phyloP scores from a whole-genome alignment of 345 rosid species.

The Mangifera indica region DNA sequence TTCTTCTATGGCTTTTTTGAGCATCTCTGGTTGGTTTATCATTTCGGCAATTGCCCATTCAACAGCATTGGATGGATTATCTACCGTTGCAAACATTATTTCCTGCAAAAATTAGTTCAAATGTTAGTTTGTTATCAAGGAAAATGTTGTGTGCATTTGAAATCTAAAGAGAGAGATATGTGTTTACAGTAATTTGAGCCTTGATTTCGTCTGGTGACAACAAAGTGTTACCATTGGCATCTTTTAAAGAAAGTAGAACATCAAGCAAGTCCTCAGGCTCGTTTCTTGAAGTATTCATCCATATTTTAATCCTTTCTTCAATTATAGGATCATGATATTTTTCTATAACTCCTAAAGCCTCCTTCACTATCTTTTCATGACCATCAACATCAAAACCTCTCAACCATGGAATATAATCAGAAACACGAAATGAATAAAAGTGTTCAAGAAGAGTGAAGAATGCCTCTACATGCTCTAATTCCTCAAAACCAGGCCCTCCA shows the following conservation, averaged over 20 bases:
- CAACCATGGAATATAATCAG: slow-evolving; percentile 48
- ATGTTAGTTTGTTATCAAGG: not conserved
- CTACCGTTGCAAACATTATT: slow-evolving; percentile 47
- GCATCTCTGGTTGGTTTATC: slow-evolving; percentile 44
- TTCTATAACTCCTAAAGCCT: slow-evolving; percentile 20
- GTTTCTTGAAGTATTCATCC: slow-evolving; percentile 27
- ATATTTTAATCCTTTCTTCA: slow-evolving; percentile 43
- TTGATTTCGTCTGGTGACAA: slow-evolving; percentile 49
- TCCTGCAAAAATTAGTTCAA: slow-evolving; percentile 28
- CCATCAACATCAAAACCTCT: slow-evolving; percentile 39
- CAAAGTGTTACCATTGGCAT: slow-evolving; percentile 30
- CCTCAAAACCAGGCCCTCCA: slow-evolving; percentile 42
- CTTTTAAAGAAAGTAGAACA: slow-evolving; percentile 30
- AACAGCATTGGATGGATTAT: slow-evolving; percentile 54
- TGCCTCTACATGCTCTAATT: slow-evolving; percentile 47
- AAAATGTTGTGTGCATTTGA: no score
- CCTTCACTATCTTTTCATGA: slow-evolving; percentile 37
- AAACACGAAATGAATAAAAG: slow-evolving; percentile 42
- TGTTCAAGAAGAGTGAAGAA: slow-evolving; percentile 34
- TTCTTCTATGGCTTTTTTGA: slow-evolving; percentile 43
- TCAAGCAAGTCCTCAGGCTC: slow-evolving; percentile 48
- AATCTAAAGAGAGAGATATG: not conserved
- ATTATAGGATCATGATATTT: slow-evolving; percentile 54
- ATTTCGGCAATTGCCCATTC: slow-evolving; percentile 64
- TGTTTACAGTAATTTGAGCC: slow-evolving; percentile 39